Percentiles rank a stretch among this genome's conserved stretches.
Conservation (phyloP, 2,329 filamentous ascomycete genomes). For the Harringtonia aguacate region DNA sequence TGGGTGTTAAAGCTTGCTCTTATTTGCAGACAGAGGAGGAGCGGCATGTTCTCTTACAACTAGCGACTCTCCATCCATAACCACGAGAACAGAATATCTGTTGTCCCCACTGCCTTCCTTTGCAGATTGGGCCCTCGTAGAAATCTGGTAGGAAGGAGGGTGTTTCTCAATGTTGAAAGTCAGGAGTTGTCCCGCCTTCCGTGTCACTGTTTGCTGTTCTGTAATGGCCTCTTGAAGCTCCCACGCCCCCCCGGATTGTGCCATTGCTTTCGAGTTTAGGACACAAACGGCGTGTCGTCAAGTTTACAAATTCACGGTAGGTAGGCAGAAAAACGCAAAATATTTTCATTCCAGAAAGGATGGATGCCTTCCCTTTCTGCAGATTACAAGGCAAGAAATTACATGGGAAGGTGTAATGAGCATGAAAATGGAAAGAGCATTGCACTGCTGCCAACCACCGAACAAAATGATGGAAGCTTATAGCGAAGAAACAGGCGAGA, state of each 20-base stretch:
- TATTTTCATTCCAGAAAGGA: no score
- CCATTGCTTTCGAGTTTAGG: not conserved
- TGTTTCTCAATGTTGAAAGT: constrained; percentile 1
- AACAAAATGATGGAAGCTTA: no score
- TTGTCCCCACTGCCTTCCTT: not conserved
- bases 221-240: constrained; percentile 12
- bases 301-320: not conserved
- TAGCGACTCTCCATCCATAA: no score
- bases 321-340: no score
- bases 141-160: not conserved
- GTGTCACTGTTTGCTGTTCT: constrained; percentile 3
- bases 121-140: no score
- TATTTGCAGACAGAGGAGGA: no score
- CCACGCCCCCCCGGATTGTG: constrained; percentile 2
- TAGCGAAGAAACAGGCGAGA: no score
- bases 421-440: not conserved
- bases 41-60: no score
- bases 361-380: no score
- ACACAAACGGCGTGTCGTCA: not conserved
- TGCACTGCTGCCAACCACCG: no score
- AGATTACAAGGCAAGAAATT: not conserved
- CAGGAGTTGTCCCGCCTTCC: not conserved
- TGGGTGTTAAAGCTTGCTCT: not conserved
- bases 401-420: not conserved
- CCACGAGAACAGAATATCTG: not conserved